phyloP scores from a whole-genome alignment of 352 stramenopile genomes.

The Phytophthora colocasiae region DNA sequence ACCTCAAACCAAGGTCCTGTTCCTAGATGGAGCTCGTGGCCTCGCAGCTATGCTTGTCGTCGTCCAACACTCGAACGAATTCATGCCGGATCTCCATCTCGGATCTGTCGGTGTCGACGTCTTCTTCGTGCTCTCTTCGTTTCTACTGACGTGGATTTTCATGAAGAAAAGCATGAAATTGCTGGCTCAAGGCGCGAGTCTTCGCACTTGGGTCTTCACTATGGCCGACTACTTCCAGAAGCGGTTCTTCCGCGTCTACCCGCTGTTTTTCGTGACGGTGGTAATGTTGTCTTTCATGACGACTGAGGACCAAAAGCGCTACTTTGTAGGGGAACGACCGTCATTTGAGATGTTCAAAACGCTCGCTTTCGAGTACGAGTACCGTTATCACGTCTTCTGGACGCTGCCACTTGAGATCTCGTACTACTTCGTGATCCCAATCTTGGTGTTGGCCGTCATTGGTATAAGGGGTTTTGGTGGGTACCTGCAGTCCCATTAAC shows the following conservation, averaged over 20 bases:
- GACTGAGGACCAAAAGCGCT: slow-evolving; percentile 30
- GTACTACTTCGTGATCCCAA: slow-evolving; percentile 50
- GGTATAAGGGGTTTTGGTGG: slow-evolving; percentile 34
- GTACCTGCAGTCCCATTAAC: slow-evolving; percentile 23
- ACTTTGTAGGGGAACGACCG: slow-evolving; percentile 28
- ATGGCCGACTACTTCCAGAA: slow-evolving; percentile 55
- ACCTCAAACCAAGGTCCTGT: slow-evolving; percentile 24
- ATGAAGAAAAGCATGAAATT: slow-evolving; percentile 32
- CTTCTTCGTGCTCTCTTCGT: slow-evolving; percentile 37
- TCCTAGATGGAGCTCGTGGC: slow-evolving; percentile 27
- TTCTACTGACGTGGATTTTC: slow-evolving; percentile 30
- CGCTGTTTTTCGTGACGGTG: slow-evolving; percentile 52
- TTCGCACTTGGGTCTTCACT: slow-evolving; percentile 21
- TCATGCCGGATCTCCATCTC: slow-evolving; percentile 18
- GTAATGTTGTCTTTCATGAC: slow-evolving; percentile 40
- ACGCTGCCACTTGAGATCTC: slow-evolving; percentile 25
- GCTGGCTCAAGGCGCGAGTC: slow-evolving; percentile 5
- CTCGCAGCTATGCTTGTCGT: slow-evolving; percentile 33
- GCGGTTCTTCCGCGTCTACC: slow-evolving; percentile 62
- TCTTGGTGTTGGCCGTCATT: slow-evolving; percentile 36
- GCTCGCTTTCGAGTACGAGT: slow-evolving; percentile 41
- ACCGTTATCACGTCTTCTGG: slow-evolving; percentile 48
- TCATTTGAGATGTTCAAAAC: slow-evolving; percentile 46
- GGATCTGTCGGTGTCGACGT: slow-evolving; percentile 27
- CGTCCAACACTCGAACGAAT: slow-evolving; percentile 25